Conservation (phyloP, 345 rosid species). For the Citrus maxima region DNA sequence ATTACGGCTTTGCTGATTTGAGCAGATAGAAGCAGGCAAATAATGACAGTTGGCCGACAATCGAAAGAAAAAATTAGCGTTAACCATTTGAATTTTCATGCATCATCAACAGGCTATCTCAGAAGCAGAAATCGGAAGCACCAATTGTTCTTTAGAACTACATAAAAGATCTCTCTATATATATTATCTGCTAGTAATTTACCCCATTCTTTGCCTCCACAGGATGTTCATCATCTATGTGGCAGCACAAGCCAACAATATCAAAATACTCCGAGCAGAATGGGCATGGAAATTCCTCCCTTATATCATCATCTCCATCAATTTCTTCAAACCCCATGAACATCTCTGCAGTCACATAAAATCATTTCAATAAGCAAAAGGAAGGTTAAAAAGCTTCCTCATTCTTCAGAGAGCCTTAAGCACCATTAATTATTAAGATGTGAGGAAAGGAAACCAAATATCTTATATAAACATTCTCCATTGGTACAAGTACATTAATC, state of each 20-base stretch:
- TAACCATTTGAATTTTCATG: neutral
- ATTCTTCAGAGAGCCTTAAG: neutral
- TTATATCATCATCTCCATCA: conserved; percentile 83
- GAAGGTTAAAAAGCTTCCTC: neutral
- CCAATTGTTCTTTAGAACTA: neutral
- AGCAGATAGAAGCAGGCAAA: neutral
- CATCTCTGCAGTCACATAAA: conserved; percentile 54
- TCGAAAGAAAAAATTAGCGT: neutral
- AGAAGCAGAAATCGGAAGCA: neutral
- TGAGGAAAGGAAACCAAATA: neutral
- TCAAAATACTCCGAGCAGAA: conserved; percentile 89
- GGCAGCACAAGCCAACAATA: conserved; percentile 86
- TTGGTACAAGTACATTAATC: neutral
- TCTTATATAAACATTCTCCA: neutral
- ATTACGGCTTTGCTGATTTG: neutral
- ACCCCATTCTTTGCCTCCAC: conserved; percentile 90
- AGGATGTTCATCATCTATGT: conserved; percentile 89
- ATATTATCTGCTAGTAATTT: neutral
- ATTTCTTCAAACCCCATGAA: conserved; percentile 81
- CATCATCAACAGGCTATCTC: neutral
- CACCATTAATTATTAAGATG: neutral
- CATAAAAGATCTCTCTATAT: neutral
- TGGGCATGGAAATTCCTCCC: conserved; percentile 96
- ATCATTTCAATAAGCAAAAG: conserved; percentile 4
- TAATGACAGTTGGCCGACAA: neutral